Evolutionary conservation across 495 filamentous ascomycete species (phyloP).

Genomic region (Penicillium diatomitis): DNA sequence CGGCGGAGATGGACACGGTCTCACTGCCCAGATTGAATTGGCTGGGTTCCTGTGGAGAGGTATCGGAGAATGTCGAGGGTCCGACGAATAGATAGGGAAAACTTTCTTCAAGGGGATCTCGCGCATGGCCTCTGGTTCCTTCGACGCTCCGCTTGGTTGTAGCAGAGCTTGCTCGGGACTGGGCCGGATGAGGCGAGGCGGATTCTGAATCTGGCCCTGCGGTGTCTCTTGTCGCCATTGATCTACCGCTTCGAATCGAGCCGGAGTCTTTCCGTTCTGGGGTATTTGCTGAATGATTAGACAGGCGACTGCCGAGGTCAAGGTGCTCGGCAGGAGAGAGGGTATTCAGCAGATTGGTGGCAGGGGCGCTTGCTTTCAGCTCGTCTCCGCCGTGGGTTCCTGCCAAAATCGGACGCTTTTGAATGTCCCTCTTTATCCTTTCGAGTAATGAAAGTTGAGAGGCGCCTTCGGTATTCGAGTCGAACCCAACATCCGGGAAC

Average conservation of each 20-base stretch:
- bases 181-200: slow-evolving; percentile 16
- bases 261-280: slow-evolving; percentile 22
- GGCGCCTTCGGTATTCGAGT: slow-evolving; percentile 19
- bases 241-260: slow-evolving; percentile 18
- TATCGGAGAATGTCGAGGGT: slow-evolving; percentile 38
- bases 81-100: slow-evolving; percentile 68
- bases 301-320: slow-evolving; percentile 10
- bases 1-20: slow-evolving; percentile 11
- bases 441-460: slow-evolving; percentile 36
- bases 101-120: slow-evolving; percentile 52
- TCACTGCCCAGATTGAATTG: slow-evolving; percentile 8
- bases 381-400: slow-evolving; percentile 35
- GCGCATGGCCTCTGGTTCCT: slow-evolving; percentile 53
- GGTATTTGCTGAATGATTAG: slow-evolving; percentile 9
- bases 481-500: slow-evolving; percentile 15
- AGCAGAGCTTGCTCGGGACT: slow-evolving; percentile 29
- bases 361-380: slow-evolving; percentile 3
- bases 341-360: slow-evolving; percentile 11
- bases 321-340: slow-evolving; percentile 11
- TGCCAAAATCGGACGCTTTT: slow-evolving; percentile 35
- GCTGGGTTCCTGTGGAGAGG: slow-evolving; percentile 8
- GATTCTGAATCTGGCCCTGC: slow-evolving; percentile 13
- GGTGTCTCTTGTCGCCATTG: slow-evolving; percentile 15
- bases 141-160: slow-evolving; percentile 34
- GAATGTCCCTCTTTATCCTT: slow-evolving; percentile 41